Evolutionary conservation across 2,329 filamentous ascomycete species (phyloP), one percentile per base, ranked within the genome.

Genomic region (Aspergillus arachidicola): DNA sequence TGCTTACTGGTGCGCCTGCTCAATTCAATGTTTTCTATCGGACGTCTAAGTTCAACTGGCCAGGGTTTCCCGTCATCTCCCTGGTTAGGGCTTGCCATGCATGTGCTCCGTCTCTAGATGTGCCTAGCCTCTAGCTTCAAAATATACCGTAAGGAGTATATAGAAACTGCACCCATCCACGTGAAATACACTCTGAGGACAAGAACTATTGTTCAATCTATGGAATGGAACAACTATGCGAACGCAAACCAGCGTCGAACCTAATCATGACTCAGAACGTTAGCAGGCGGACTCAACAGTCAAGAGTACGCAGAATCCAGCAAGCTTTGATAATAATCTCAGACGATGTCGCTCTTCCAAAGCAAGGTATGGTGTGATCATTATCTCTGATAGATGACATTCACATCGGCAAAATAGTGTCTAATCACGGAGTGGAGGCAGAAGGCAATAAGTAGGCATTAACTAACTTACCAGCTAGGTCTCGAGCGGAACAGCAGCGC

Each of bases 271-370:
- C 12, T 26, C 23, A 9, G 26, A 28, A 1, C 2, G 23, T 48
- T 23, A 48, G 45, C 45, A 26, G 12, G 1, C 2, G 21, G 21
- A 7, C 21, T 26, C 45, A 48, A 14, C 23, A 7, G 23, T 7
- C 19, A 12, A 14, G 21, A 4, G 12, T 7, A 16, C 14, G 11
- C 45, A 26, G 23, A 48, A 48, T 16, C 45, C 23, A 26, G 21
- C 9, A 48, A 41, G 19, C 4, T 4, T 48, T 7, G 23, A 48
- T 16, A 12, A 30, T 50, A 28, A 11, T 34, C 51, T 55, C 51
- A 55, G 51, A 55, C 51, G 51, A 55, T 55, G 51, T 55, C 51
- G 51, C 51, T 55, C 51, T 55, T 55, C 51, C 51, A 55, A 36
- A 38, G 32, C 32, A 55, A 30, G 7, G 26, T 21, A 53, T 26